phyloP scores from a whole-genome alignment of 345 rosid genomes.

The Viola odorata region DNA sequence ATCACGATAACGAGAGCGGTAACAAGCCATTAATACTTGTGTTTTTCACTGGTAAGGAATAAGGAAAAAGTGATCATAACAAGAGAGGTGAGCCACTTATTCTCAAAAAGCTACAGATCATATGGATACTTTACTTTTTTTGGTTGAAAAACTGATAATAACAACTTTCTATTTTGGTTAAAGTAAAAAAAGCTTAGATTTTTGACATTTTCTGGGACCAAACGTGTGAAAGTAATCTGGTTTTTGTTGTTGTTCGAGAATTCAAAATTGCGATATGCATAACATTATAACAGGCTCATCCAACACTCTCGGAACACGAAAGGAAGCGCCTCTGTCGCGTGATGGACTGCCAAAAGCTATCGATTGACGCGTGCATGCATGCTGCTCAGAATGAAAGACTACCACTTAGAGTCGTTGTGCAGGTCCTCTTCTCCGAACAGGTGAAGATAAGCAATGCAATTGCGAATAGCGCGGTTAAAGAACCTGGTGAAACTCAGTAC shows the following conservation, averaged over 20 bases:
- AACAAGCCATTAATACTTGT: neutral
- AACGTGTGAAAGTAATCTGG: no score
- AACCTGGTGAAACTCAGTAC: conserved; percentile 48
- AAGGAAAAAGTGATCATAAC: no score
- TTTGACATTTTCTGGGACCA: no score
- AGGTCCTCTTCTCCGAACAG: conserved; percentile 93
- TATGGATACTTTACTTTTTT: no score
- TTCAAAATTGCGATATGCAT: conserved; percentile 8
- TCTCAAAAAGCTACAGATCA: no score
- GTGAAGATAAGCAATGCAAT: conserved; percentile 82
- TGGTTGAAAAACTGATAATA: no score
- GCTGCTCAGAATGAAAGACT: conserved; percentile 95
- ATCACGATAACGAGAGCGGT: neutral
- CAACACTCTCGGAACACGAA: conserved; percentile 88
- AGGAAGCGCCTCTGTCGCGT: conserved; percentile 88
- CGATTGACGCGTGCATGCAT: conserved; percentile 93
- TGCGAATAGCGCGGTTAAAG: conserved; percentile 60
- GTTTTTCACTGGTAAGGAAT: no score
- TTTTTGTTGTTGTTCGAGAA: no score
- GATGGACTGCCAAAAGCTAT: conserved; percentile 96
- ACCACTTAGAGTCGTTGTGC: conserved; percentile 83
- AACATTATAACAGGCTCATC: conserved; percentile 62
- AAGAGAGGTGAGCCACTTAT: no score
- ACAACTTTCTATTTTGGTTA: no score
- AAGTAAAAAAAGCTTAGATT: no score